Evolutionary conservation across 2,329 filamentous ascomycete genomes (phyloP).

Genomic region (Curvularia lunata): DNA sequence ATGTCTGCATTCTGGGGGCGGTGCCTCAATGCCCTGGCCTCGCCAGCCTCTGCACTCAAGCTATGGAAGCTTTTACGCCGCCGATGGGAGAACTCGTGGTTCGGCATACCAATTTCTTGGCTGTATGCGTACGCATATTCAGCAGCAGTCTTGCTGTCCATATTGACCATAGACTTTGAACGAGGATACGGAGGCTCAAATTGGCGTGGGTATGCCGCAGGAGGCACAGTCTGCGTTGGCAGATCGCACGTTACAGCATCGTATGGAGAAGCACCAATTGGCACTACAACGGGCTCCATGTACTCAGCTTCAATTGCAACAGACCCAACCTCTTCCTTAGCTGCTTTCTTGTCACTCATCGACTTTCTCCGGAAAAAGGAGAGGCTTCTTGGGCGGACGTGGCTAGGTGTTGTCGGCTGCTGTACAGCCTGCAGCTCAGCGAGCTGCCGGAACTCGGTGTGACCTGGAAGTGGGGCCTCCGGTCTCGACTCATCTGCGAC

Average conservation of each 20-base stretch:
- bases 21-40: constrained; percentile 26
- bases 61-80: constrained; percentile 41
- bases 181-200: constrained; percentile 38
- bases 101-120: constrained; percentile 37
- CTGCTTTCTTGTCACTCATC: constrained; percentile 24
- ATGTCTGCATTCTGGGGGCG: constrained; percentile 29
- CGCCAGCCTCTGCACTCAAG: constrained; percentile 31
- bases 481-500: constrained; percentile 15
- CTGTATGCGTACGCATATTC: constrained; percentile 47
- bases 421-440: constrained; percentile 32
- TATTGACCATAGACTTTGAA: constrained; percentile 41
- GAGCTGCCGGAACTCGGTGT: constrained; percentile 21
- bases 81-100: constrained; percentile 27
- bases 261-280: constrained; percentile 54
- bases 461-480: constrained; percentile 8
- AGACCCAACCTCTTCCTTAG: constrained; percentile 21
- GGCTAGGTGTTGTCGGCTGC: constrained; percentile 30
- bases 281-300: constrained; percentile 51
- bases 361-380: constrained; percentile 42
- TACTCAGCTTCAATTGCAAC: constrained; percentile 42
- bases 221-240: constrained; percentile 24
- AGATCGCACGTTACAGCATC: constrained; percentile 47
- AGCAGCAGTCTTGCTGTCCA: constrained; percentile 46
- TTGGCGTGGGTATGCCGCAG: constrained; percentile 47
- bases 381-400: constrained; percentile 34